Conservation (phyloP, 106 monocot species). For the Dendrobium huoshanense region DNA sequence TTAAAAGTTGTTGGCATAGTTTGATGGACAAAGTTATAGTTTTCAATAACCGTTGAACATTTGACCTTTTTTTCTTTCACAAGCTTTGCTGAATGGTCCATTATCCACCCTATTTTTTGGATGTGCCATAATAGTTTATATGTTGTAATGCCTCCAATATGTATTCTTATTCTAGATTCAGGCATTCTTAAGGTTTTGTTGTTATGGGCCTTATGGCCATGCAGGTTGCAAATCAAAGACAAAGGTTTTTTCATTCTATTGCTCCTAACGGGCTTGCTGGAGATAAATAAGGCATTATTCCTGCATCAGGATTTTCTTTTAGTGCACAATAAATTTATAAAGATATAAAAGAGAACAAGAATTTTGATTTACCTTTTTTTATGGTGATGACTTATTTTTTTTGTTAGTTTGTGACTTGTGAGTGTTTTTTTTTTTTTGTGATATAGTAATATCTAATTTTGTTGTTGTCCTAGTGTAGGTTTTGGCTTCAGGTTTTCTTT, state of each 20-base stretch:
- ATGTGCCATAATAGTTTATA: neutral
- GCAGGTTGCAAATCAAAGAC: conserved; percentile 78
- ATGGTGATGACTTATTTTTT: conserved; percentile 46
- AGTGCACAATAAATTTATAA: conserved; percentile 91
- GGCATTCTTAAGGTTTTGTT: neutral
- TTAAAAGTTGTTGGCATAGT: neutral
- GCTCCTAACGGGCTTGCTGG: conserved; percentile 97
- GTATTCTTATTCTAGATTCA: neutral
- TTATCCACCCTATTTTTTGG: neutral
- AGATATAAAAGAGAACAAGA: conserved; percentile 92
- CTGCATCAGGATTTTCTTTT: conserved; percentile 90
- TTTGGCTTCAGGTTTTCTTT: too few relatives aligned
- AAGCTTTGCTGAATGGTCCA: neutral
- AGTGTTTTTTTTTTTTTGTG: neutral
- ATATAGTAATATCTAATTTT: too few relatives aligned
- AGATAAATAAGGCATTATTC: conserved; percentile 86
- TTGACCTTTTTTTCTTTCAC: neutral
- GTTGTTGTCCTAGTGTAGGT: too few relatives aligned
- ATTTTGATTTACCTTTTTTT: conserved; percentile 91
- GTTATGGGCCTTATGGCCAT: conserved; percentile 12
- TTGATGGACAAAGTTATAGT: neutral
- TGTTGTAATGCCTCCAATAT: neutral
- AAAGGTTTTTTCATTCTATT: conserved; percentile 85
- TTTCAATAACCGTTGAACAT: neutral
- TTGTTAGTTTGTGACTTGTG: neutral